Base-by-base conservation (phyloP, 2,329 filamentous ascomycete genomes). In the Didymella pinodella region DNA sequence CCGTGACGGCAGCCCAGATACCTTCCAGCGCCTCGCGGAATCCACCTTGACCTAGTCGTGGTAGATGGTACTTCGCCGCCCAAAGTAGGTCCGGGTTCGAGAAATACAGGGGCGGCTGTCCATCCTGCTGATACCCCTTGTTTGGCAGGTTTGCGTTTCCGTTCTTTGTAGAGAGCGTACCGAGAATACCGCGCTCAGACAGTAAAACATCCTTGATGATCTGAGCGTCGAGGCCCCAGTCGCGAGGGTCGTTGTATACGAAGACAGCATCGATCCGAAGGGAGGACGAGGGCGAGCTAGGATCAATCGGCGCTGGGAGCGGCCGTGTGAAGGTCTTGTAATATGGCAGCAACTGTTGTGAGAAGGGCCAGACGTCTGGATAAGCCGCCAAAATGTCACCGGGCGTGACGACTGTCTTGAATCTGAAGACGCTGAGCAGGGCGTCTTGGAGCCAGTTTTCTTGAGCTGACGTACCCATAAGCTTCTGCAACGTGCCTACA, bases 231-330 rank as follows among this genome's bases (percentile, higher is more conserved):
- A 97, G 84, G 0, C 91, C 93, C 95, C 95, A 99, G 80, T 99
- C 95, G 55, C 95, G 87, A 3, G 95, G 93, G 77, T 98, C 95
- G 75, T 97, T 96, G 84, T 94, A 97, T 7, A 97, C 90, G 70
- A 98, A 90, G 28, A 98, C 87, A 28, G 93, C 93, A 72, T 96
- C 92, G 66, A 99, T 90, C 68, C 92, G 93, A 47, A 94, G 83
- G 18, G 81, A 83, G 14, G 80, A 79, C 0, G 77, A 77, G 2
- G 77, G 82, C 59, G 82, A 79, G 16, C 75, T 71, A 36, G 83
- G 74, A 50, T 80, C 77, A 63, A 84, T 80, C 12, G 81, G 81
- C 8, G 65, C 65, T 0, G 88, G 88, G 0, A 91, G 80, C 1
- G 86, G 85, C 36, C 83, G 83, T 16, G 85, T 82, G 56, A 85